Conservation (phyloP, 2,329 filamentous ascomycete genomes). For the Sphaerulina vaccinii region DNA sequence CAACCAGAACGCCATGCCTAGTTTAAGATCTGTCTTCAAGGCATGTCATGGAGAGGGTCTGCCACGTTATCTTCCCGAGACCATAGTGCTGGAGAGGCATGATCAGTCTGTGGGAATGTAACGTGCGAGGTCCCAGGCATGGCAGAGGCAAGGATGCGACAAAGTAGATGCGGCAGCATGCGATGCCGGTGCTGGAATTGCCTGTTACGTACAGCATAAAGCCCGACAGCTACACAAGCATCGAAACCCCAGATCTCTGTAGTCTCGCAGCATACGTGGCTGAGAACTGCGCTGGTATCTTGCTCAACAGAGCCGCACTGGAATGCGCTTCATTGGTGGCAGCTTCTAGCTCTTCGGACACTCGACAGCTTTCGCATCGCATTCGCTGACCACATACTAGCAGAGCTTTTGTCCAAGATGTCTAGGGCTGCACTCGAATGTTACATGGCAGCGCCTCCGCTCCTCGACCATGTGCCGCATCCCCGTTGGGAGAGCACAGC, state of each 20-base stretch:
- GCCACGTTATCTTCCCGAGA: not conserved
- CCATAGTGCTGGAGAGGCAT: too few species aligned
- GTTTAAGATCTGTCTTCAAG: not conserved
- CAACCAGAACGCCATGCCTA: not conserved
- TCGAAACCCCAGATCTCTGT: not conserved
- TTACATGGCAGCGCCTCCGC: constrained; percentile 16
- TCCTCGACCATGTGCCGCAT: constrained; percentile 14
- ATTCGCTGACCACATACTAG: not conserved
- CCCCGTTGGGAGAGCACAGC: constrained; percentile 15
- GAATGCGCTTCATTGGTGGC: not conserved
- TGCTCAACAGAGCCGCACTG: constrained; percentile 5
- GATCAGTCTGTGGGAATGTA: not conserved
- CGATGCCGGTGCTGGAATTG: constrained; percentile 4
- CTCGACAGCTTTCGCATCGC: not conserved
- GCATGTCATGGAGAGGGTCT: not conserved
- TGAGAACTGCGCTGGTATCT: not conserved
- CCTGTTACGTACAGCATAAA: constrained; percentile 11
- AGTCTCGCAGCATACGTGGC: constrained; percentile 3
- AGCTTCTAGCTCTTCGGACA: constrained; percentile 1
- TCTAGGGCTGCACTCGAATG: constrained; percentile 16
- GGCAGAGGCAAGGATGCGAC: not conserved
- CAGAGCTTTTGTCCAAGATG: constrained; percentile 10
- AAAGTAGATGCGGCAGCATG: not conserved
- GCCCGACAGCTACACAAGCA: constrained; percentile 5
- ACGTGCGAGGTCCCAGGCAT: not conserved